phyloP scores from a whole-genome alignment of 331 rosid species.

The Acacia concinna region DNA sequence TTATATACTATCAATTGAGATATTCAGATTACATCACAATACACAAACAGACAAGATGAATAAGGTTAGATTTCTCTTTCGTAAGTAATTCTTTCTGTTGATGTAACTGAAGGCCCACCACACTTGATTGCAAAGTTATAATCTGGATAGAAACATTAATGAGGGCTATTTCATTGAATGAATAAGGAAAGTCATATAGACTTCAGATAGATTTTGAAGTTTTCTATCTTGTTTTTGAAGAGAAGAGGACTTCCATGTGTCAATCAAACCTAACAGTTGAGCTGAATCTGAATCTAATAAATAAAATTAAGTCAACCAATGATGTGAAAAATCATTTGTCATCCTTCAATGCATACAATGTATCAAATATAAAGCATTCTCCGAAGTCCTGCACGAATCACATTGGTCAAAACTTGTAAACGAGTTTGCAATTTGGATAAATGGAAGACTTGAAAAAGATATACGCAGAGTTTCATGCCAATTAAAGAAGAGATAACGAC shows the following conservation, averaged over 20 bases:
- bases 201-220: background rate
- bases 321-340: background rate
- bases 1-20: too few species aligned
- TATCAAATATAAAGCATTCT: background rate
- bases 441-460: background rate
- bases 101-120: background rate
- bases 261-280: background rate
- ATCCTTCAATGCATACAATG: background rate
- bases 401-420: background rate
- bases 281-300: background rate
- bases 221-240: background rate
- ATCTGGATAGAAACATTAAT: background rate
- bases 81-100: background rate
- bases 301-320: background rate
- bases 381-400: background rate
- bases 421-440: background rate
- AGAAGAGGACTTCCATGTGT: background rate
- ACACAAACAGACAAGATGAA: too few species aligned
- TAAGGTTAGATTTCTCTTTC: too few species aligned
- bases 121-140: background rate
- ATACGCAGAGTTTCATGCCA: background rate
- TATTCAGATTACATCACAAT: too few species aligned
- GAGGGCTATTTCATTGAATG: background rate
- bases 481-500: background rate
- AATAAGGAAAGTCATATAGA: background rate